Conservation (phyloP, 2,329 filamentous ascomycete genomes). For the Lachnellula hyalina region DNA sequence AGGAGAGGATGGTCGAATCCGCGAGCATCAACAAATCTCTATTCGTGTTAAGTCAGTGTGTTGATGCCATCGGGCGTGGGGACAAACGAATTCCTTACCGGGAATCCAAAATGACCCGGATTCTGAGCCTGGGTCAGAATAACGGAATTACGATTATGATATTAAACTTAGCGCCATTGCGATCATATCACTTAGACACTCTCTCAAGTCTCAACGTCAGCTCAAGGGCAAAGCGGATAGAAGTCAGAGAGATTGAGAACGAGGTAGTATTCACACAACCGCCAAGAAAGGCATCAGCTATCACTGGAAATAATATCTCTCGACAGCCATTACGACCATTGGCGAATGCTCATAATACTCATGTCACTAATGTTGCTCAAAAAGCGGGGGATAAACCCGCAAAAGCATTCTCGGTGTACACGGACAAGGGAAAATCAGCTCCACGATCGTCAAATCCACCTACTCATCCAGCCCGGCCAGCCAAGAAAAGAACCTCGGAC, state of each 20-base stretch:
- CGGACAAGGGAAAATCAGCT: slow-evolving; percentile 57
- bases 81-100: slow-evolving; percentile 82
- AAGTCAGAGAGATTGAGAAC: slow-evolving; percentile 92
- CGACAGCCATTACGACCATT: slow-evolving; percentile 78
- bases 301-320: slow-evolving; percentile 39
- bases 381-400: slow-evolving; percentile 63
- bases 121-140: slow-evolving; percentile 87
- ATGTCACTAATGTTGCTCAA: slow-evolving; percentile 51
- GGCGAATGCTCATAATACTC: slow-evolving; percentile 68
- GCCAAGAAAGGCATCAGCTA: slow-evolving; percentile 46
- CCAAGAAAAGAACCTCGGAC: slow-evolving; percentile 34
- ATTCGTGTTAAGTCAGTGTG: slow-evolving; percentile 90
- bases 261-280: slow-evolving; percentile 81
- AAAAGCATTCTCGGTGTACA: slow-evolving; percentile 84
- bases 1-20: slow-evolving; percentile 88
- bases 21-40: slow-evolving; percentile 97
- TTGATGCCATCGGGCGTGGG: slow-evolving; percentile 80
- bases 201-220: slow-evolving; percentile 92
- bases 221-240: slow-evolving; percentile 92
- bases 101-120: slow-evolving; percentile 92
- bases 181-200: slow-evolving; percentile 89
- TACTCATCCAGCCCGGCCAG: slow-evolving; percentile 24
- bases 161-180: slow-evolving; percentile 84
- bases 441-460: slow-evolving; percentile 25
- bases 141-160: slow-evolving; percentile 97